Conservation (phyloP, 768 basidiomycete species). For the Gymnopilus junonius region DNA sequence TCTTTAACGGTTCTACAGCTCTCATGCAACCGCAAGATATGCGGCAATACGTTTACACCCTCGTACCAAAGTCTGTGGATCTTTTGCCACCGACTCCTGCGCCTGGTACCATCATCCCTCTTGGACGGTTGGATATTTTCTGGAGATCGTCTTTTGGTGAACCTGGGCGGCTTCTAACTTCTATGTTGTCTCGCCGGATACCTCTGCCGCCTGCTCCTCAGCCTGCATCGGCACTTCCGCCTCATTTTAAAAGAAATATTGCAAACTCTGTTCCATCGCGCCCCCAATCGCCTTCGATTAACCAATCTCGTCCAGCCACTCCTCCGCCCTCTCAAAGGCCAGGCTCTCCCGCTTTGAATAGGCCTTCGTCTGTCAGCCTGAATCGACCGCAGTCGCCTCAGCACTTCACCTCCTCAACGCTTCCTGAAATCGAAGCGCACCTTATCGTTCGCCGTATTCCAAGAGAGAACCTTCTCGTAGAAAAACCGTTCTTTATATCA, state of each 20-base stretch:
- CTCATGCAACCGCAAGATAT: conserved; percentile 85
- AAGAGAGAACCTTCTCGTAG: conserved; percentile 46
- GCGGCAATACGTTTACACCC: conserved; percentile 87
- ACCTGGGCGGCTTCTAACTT: conserved; percentile 85
- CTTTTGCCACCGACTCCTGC: conserved; percentile 51
- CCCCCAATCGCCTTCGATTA: conserved; percentile 61
- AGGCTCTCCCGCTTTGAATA: conserved; percentile 48
- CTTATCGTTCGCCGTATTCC: conserved; percentile 58
- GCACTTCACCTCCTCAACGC: conserved; percentile 22
- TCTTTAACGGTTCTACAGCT: conserved; percentile 67
- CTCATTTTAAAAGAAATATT: conserved; percentile 68
- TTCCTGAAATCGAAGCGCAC: conserved; percentile 57
- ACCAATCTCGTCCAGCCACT: conserved; percentile 52
- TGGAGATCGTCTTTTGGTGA: conserved; percentile 90
- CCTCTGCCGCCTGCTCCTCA: conserved; percentile 54
- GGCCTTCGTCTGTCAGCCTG: conserved; percentile 38
- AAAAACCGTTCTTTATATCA: conserved; percentile 62
- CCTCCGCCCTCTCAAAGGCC: conserved; percentile 51
- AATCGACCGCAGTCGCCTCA: conserved; percentile 39
- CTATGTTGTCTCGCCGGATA: conserved; percentile 84
- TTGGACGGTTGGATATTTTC: conserved; percentile 87
- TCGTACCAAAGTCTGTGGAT: conserved; percentile 55
- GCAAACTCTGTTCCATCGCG: conserved; percentile 48
- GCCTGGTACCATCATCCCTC: conserved; percentile 75
- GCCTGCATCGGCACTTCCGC: conserved; percentile 74